Evolutionary conservation across 495 filamentous ascomycete genomes (phyloP).

Genomic region (Endocarpon pusillum): DNA sequence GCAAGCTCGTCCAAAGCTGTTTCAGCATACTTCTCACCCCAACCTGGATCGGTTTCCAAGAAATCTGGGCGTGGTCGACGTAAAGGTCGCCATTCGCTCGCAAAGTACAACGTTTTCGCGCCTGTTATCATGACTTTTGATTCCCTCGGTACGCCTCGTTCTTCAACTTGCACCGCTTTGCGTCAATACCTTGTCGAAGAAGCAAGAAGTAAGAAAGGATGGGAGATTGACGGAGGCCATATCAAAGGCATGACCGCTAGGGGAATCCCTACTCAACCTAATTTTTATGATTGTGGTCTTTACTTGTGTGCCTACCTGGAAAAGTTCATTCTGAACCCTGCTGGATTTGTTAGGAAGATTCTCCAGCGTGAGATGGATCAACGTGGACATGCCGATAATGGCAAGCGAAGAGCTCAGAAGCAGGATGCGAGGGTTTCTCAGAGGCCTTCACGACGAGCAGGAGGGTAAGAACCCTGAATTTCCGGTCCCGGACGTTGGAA

Average conservation of each 20-base stretch:
- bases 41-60: too few species aligned
- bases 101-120: neutral
- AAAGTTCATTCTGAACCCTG: constrained; percentile 56
- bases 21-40: neutral
- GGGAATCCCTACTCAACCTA: constrained; percentile 60
- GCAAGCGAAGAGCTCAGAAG: constrained; percentile 32
- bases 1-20: neutral
- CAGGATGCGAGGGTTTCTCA: constrained; percentile 34
- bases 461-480: constrained; percentile 8
- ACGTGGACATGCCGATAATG: constrained; percentile 38
- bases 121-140: constrained; percentile 78
- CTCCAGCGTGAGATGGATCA: constrained; percentile 29
- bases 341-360: constrained; percentile 40
- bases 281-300: constrained; percentile 77
- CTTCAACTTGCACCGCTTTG: constrained; percentile 41
- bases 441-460: constrained; percentile 31
- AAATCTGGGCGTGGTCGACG: neutral
- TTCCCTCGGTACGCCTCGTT: constrained; percentile 50
- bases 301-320: constrained; percentile 71
- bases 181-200: constrained; percentile 66
- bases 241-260: constrained; percentile 51
- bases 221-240: constrained; percentile 32
- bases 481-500: neutral
- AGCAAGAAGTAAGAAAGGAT: constrained; percentile 45
- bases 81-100: neutral